Evolutionary conservation across 371 early-diverging fungal genomes (phyloP), one percentile per base, ranked within the genome.

Genomic region (Mucor ambiguus): DNA sequence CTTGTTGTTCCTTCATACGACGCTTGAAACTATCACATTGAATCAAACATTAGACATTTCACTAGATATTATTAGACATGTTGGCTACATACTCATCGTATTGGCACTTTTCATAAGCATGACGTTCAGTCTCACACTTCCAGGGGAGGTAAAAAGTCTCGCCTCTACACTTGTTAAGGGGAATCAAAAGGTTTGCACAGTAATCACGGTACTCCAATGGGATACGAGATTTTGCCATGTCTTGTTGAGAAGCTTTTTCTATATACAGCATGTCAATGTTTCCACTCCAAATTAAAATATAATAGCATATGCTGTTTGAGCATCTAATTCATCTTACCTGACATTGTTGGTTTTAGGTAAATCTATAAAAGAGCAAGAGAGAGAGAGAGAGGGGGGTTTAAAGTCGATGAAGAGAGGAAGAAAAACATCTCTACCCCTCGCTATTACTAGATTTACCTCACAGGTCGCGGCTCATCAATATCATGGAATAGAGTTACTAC

Each of bases 51-150:
- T 29, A 43, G 41, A 55, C 18, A 22, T 28, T 30, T 2, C 24
- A 28, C 28, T 1, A 60, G 11, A 0, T 41, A 0, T 1, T 35
- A 3, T 12, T 10, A 2, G 3, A 35, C 18, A 24, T 49, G 30
- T 58, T 29, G 30, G 63, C 54, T 18, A 77, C 91, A 70, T 80
- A 94, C 94, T 97, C 98, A 69, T 96, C 94, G 77, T 96, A 96
- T 88, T 96, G 94, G 77, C 98, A 97, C 78, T 96, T 95, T 79
- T 93, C 93, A 79, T 95, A 96, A 32, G 86, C 87, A 65, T 95
- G 92, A 54, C 93, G 83, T 83, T 96, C 95, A 70, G 89, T 88
- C 70, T 90, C 91, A 81, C 98, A 97, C 80, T 92, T 92, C 95
- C 95, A 96, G 43, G 96, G 96, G 69, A 94, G 73, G 76, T 93